Conservation (phyloP, 2,329 filamentous ascomycete species). For the Stagonosporopsis cucurbitacearum region DNA sequence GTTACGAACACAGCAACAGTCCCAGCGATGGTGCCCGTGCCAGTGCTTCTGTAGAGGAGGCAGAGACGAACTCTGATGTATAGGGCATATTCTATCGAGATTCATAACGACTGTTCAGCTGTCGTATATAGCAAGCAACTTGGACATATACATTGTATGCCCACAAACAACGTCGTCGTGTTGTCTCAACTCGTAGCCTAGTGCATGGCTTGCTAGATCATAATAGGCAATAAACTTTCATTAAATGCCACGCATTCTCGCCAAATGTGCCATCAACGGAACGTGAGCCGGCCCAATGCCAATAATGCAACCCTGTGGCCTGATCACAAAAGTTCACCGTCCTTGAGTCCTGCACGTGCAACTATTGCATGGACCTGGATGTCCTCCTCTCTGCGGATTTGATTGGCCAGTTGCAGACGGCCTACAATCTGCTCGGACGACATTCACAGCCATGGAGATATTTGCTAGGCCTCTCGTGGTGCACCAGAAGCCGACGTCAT, state of each 20-base stretch:
- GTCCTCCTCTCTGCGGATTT: neutral
- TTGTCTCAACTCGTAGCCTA: too few relatives aligned
- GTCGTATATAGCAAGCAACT: too few relatives aligned
- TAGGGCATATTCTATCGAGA: neutral
- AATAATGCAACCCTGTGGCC: neutral
- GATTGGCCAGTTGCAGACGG: neutral
- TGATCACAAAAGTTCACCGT: neutral
- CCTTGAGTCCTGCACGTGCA: neutral
- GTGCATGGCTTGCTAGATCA: neutral
- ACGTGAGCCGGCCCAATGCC: neutral
- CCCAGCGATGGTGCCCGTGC: neutral
- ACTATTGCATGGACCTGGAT: neutral
- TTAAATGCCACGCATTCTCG: neutral
- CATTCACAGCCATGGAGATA: neutral
- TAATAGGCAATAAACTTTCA: neutral
- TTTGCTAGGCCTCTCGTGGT: neutral
- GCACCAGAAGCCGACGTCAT: conserved; percentile 6
- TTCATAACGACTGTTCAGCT: neutral
- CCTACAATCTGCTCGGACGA: neutral
- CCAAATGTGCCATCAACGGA: neutral
- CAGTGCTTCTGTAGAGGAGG: neutral
- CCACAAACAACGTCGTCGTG: too few relatives aligned
- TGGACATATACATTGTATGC: too few relatives aligned
- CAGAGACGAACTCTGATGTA: neutral
- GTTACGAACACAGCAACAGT: neutral